Conservation (phyloP, 1,139 yeast genomes). For the Hansenula anomala region DNA sequence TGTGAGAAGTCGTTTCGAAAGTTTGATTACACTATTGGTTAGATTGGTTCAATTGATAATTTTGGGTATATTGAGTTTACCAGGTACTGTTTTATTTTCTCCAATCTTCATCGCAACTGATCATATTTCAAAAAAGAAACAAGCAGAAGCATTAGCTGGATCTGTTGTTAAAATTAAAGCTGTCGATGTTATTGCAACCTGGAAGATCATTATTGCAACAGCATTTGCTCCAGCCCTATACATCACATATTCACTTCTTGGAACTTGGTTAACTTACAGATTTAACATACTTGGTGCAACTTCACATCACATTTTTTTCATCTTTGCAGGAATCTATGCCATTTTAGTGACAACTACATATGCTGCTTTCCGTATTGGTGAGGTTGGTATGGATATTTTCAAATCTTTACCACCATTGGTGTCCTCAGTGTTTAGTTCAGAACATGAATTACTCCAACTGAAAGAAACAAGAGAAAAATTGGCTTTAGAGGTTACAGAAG, state of each 20-base stretch:
- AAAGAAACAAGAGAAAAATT: constrained; percentile 45
- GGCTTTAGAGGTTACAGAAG: constrained; percentile 47
- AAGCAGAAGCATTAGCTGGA: constrained; percentile 54
- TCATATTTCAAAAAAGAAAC: constrained; percentile 51
- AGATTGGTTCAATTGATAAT: constrained; percentile 25
- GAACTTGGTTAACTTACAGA: constrained; percentile 38
- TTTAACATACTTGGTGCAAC: constrained; percentile 22
- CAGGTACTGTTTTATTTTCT: constrained; percentile 62
- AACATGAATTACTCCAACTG: constrained; percentile 39
- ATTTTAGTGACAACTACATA: constrained; percentile 58
- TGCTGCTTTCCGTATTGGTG: constrained; percentile 68
- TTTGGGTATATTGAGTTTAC: constrained; percentile 45
- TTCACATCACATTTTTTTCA: constrained; percentile 19
- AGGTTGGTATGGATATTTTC: constrained; percentile 67
- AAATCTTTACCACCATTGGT: constrained; percentile 64
- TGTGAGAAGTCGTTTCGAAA: constrained; percentile 21
- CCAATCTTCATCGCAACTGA: constrained; percentile 62
- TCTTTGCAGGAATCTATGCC: constrained; percentile 39
- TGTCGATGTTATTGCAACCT: constrained; percentile 67
- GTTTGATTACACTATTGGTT: constrained; percentile 28
- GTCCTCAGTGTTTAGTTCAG: constrained; percentile 47
- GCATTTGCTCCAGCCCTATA: constrained; percentile 67
- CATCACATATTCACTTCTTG: constrained; percentile 54
- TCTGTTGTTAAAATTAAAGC: constrained; percentile 70
- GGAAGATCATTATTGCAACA: constrained; percentile 70